phyloP scores from a whole-genome alignment of 2,329 filamentous ascomycete genomes.

The Falciphora oryzae region DNA sequence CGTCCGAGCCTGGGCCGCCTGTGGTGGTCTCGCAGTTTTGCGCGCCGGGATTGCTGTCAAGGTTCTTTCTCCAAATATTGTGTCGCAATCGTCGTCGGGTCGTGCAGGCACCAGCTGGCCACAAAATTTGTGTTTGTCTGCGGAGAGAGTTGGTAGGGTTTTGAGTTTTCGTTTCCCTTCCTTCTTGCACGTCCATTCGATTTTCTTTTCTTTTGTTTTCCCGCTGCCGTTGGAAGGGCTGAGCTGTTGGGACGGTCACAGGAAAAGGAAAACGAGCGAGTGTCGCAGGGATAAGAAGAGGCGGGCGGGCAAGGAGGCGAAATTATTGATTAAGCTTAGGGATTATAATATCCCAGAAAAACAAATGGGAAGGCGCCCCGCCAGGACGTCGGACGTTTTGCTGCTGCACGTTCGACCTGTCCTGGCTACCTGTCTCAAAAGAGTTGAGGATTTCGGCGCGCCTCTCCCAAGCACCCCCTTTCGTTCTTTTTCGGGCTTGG shows the following conservation, averaged over 20 bases:
- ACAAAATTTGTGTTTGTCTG: neutral
- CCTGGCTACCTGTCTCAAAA: neutral
- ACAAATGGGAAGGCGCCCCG: neutral
- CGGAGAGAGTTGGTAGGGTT: neutral
- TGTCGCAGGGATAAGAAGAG: slow-evolving; percentile 1
- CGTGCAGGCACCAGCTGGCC: neutral
- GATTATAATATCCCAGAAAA: neutral
- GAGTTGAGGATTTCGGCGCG: neutral
- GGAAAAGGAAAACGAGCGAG: neutral
- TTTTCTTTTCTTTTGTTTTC: neutral
- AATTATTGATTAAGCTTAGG: neutral
- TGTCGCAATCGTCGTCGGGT: neutral
- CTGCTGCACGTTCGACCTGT: no score
- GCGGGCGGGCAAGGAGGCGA: neutral
- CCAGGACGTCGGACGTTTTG: neutral
- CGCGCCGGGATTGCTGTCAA: neutral
- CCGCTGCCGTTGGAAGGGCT: neutral
- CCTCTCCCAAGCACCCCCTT: neutral
- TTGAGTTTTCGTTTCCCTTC: neutral
- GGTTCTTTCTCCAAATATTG: neutral
- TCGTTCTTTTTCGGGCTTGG: neutral
- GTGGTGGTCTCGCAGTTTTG: neutral
- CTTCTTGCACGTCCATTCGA: no score
- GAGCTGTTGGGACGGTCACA: neutral
- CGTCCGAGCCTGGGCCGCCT: neutral